Evolutionary conservation across 768 basidiomycete genomes (phyloP).

Genomic region (Suillus luteus): DNA sequence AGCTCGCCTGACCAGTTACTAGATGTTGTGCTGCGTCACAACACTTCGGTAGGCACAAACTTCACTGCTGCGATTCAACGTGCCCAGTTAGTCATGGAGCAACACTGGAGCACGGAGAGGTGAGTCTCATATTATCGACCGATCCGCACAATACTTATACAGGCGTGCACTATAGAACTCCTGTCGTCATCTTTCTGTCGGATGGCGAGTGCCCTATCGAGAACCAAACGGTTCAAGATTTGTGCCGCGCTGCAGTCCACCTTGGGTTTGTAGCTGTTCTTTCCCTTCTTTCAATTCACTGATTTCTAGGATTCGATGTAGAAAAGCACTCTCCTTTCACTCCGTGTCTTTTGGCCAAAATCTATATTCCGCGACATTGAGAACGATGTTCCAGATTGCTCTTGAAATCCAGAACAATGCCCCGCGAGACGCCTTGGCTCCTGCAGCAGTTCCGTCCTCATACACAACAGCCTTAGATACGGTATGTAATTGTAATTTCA

Average conservation of each 20-base stretch:
- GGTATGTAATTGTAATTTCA: slow-evolving; percentile 33
- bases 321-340: slow-evolving; percentile 59
- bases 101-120: slow-evolving; percentile 54
- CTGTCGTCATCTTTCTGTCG: slow-evolving; percentile 54
- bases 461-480: slow-evolving; percentile 54
- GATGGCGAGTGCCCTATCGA: slow-evolving; percentile 49
- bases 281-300: neutral
- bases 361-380: slow-evolving; percentile 29
- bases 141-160: slow-evolving; percentile 23
- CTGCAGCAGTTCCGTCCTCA: slow-evolving; percentile 40
- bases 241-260: slow-evolving; percentile 44
- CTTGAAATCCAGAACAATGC: slow-evolving; percentile 46
- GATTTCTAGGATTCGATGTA: slow-evolving; percentile 21
- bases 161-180: slow-evolving; percentile 20
- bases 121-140: slow-evolving; percentile 14
- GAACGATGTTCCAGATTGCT: slow-evolving; percentile 54
- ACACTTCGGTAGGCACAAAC: slow-evolving; percentile 42
- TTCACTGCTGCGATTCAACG: slow-evolving; percentile 41
- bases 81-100: slow-evolving; percentile 42
- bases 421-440: slow-evolving; percentile 40
- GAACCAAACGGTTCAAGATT: slow-evolving; percentile 40
- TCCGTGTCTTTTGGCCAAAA: slow-evolving; percentile 53
- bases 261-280: slow-evolving; percentile 40
- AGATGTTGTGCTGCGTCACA: slow-evolving; percentile 34
- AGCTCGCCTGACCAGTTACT: slow-evolving; percentile 50